Base-by-base conservation (phyloP, 2,329 filamentous ascomycete species). In the Pestalotiopsis sp. region DNA sequence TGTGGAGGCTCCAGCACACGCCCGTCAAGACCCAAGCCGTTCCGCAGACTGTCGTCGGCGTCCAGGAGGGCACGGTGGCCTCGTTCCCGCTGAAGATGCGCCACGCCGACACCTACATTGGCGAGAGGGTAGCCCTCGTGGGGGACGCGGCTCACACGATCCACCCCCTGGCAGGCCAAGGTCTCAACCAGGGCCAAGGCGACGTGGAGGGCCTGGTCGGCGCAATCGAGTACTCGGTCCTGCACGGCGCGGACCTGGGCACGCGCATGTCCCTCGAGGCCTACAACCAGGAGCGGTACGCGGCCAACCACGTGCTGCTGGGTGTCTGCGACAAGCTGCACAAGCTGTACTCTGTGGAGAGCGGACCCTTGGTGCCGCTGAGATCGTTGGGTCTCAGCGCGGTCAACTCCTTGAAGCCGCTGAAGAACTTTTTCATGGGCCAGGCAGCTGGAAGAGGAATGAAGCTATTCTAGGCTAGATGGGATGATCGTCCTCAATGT, bases 131-230 rank as follows among this genome's bases (percentile, higher is more conserved):
- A 9, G 96, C 94, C 0, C 87, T 99, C 1, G 89, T 99, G 44
- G 96, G 96, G 69, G 96, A 99, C 72, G 96, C 96, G 1, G 96
- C 96, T 7, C 96, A 99, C 78, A 97, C 94, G 1, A 90, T 97
- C 71, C 96, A 99, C 78, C 96, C 96, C 0, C 89, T 99, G 3
- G 96, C 94, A 1, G 96, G 96, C 0, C 96, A 98, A 79, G 96
- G 96, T 1, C 85, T 99, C 14, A 99, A 99, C 76, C 92, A 97
- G 74, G 96, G 96, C 1, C 91, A 98, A 70, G 94, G 89, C 20
- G 96, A 99, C 77, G 92, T 96, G 0, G 90, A 93, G 74, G 91
- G 92, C 65, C 87, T 99, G 0, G 89, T 90, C 6, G 86, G 85
- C 70, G 90, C 90, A 0, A 92, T 99, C 64, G 89, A 90, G 69